Evolutionary conservation across 2,329 filamentous ascomycete genomes (phyloP), one percentile per base, ranked within the genome.

Genomic region (Mycosphaerella arachidis): DNA sequence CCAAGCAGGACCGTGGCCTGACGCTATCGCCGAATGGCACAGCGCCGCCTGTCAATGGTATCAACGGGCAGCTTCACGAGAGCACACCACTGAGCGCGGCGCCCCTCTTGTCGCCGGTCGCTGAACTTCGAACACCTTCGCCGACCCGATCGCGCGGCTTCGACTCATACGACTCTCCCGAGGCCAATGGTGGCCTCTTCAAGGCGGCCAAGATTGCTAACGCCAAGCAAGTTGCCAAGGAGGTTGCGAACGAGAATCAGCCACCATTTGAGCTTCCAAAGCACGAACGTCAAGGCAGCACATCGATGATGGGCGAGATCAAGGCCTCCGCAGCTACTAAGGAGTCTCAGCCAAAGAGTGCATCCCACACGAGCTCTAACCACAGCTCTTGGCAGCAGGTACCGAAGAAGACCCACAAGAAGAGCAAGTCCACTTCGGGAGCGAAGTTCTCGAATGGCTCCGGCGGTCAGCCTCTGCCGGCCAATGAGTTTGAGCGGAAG

Each of bases 111-210:
- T 92, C 89, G 0, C 89, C 89, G 0, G 89, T 92, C 0, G 88
- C 88, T 56, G 89, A 92, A 75, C 82, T 84, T 6, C 81, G 83
- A n/a, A 88, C 86, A 0, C 87, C 88, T 2, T 90, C 89, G 1
- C 88, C 89, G 1, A 88, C 81, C 3, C 78, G 82, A 12, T 76
- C 77, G 57, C 80, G 86, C 57, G 85, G 81, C 52, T 76, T 80
- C 53, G 84, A 86, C 27, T 7, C 43, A 37, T 40, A 58, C 8
- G 61, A 65, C 20, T 68, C 66, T 10, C 62, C 66, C 5, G 67
- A 67, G 45, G 51, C 61, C 31, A 72, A 70, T 53, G 69, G 70
- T 29, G 53, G 51, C n/a, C 58, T 70, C 1, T 48, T 64, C 31
- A 68, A 68, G 30, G 62, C 63, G 18, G 68, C 68, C 13, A 69